These are phyloP conservation scores for Zymoseptoria pseudotritici DNA, from an alignment of 2,329 filamentous ascomycete genomes.

Conservation along the genomic window DNA sequence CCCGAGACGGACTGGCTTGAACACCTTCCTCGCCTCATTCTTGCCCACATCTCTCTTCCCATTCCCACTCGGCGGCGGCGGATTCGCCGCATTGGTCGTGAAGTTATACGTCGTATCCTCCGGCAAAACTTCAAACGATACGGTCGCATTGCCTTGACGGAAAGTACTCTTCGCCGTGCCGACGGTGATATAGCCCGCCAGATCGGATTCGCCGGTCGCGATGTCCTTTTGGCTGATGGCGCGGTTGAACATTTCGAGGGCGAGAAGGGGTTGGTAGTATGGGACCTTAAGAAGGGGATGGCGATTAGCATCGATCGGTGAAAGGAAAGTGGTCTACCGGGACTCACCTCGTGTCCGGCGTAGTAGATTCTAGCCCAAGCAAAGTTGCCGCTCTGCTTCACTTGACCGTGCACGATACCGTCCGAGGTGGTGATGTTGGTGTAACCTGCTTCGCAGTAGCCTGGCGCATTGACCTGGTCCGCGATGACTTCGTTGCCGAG, in stretches of 20 bases:
- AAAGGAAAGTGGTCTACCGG: too few species aligned
- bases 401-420: conserved; percentile 44
- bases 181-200: conserved; percentile 16
- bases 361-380: conserved; percentile 45
- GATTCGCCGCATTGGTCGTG: conserved; percentile 15
- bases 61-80: not conserved
- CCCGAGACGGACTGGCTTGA: conserved; percentile 3
- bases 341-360: conserved; percentile 34
- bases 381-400: conserved; percentile 45
- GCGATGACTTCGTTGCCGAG: conserved; percentile 37
- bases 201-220: conserved; percentile 37
- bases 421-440: conserved; percentile 40
- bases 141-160: conserved; percentile 39
- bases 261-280: conserved; percentile 44
- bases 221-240: conserved; percentile 43
- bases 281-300: conserved; percentile 30
- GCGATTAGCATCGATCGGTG: too few species aligned
- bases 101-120: conserved; percentile 40
- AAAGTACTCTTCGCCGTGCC: conserved; percentile 23
- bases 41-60: not conserved
- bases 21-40: conserved; percentile 5
- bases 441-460: conserved; percentile 41
- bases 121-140: conserved; percentile 37
- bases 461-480: conserved; percentile 33
- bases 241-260: conserved; percentile 44